These are phyloP conservation scores for Debaryomyces tyrocola DNA, from an alignment of 805 yeast species.

Conservation along the genomic window DNA sequence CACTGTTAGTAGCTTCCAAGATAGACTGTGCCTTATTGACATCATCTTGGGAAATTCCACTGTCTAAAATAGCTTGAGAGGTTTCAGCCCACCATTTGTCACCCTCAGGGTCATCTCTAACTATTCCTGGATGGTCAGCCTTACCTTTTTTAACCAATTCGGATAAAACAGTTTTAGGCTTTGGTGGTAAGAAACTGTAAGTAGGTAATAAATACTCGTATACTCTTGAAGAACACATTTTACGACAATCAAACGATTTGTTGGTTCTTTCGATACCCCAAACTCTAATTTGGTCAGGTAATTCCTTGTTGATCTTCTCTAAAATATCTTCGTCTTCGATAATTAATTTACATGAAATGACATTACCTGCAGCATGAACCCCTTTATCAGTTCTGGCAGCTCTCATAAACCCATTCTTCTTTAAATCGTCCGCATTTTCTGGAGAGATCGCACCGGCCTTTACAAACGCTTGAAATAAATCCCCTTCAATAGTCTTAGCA, in stretches of 20 bases:
- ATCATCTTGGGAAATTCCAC: slow-evolving; percentile 21
- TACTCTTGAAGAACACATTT: slow-evolving; percentile 92
- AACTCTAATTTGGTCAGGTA: slow-evolving; percentile 85
- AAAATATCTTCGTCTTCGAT: slow-evolving; percentile 78
- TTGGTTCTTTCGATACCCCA: slow-evolving; percentile 93
- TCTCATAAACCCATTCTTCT: slow-evolving; percentile 83
- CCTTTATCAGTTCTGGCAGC: slow-evolving; percentile 93
- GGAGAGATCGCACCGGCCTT: slow-evolving; percentile 85
- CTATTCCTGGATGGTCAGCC: slow-evolving; percentile 54
- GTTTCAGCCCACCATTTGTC: slow-evolving; percentile 69
- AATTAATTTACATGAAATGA: slow-evolving; percentile 78
- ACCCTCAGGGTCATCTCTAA: slow-evolving; percentile 68
- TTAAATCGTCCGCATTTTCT: slow-evolving; percentile 84
- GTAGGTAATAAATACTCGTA: slow-evolving; percentile 94
- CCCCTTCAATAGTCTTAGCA: slow-evolving; percentile 86
- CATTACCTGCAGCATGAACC: slow-evolving; percentile 96
- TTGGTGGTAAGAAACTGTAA: slow-evolving; percentile 87
- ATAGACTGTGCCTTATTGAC: slow-evolving; percentile 30
- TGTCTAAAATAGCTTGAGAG: slow-evolving; percentile 23
- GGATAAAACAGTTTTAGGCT: slow-evolving; percentile 68
- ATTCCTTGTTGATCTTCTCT: slow-evolving; percentile 64
- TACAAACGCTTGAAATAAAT: slow-evolving; percentile 76
- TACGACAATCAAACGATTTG: slow-evolving; percentile 90
- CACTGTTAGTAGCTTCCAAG: slow-evolving; percentile 21
- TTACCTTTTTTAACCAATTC: slow-evolving; percentile 56